A percentile compares a stretch with the other conserved stretches of the same genome.
These are phyloP conservation scores for Diversispora eburnea DNA, from an alignment of 192 early-diverging fungal genomes.

Conservation along the genomic window DNA sequence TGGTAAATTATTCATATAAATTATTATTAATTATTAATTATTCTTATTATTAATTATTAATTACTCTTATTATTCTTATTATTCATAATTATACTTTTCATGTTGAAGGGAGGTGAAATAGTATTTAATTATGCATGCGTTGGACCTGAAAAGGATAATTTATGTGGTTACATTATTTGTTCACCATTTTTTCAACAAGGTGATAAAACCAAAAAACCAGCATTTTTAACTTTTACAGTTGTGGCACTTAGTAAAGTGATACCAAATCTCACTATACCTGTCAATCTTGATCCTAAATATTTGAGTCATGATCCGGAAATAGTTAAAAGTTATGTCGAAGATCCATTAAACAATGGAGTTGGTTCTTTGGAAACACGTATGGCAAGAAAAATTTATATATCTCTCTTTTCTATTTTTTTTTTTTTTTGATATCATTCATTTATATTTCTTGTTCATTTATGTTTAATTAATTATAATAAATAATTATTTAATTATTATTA, in stretches of 20 bases:
- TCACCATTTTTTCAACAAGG: not conserved
- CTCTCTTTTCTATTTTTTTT: not conserved
- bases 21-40: too few species aligned
- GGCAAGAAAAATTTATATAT: not conserved
- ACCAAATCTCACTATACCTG: not conserved
- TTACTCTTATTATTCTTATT: not conserved
- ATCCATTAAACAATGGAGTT: not conserved
- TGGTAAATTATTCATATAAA: constrained; percentile 3
- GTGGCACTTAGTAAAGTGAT: not conserved
- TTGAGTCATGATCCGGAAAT: not conserved
- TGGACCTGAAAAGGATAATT: not conserved
- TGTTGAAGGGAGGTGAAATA: not conserved
- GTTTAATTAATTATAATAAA: too few species aligned
- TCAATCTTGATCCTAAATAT: not conserved
- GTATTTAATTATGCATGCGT: not conserved
- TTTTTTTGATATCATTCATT: too few species aligned
- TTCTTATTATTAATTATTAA: not conserved
- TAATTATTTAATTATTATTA: not conserved
- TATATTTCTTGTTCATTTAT: not conserved
- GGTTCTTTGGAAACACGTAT: not conserved
- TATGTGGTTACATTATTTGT: not conserved
- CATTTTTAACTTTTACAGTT: too few species aligned
- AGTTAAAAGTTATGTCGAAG: not conserved
- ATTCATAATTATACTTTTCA: not conserved
- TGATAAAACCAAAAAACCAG: not conserved